These are phyloP conservation scores for Malassezia restricta DNA, from an alignment of 1,284 basidiomycete species.

Conservation along the genomic window DNA sequence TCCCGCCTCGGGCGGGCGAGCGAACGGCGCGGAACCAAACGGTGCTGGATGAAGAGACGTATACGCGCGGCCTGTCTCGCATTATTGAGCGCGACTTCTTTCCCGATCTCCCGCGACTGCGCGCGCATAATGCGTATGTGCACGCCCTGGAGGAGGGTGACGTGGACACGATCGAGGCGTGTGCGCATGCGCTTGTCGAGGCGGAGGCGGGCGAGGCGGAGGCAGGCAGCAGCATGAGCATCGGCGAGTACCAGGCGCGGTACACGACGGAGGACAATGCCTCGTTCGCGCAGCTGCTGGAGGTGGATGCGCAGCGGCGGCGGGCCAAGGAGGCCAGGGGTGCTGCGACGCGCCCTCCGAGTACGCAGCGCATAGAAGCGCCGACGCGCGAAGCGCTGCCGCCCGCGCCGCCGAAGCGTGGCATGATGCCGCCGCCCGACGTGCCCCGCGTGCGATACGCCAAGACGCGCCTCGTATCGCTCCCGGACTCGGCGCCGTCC, in stretches of 20 bases:
- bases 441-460: background rate
- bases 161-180: conserved; percentile 12
- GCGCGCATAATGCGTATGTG: conserved; percentile 39
- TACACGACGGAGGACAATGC: conserved; percentile 45
- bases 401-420: background rate
- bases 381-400: background rate
- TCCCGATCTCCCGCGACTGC: conserved; percentile 49
- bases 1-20: conserved; percentile 17
- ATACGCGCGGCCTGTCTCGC: conserved; percentile 75
- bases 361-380: background rate
- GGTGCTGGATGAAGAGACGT: conserved; percentile 65
- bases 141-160: conserved; percentile 28
- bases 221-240: conserved; percentile 11
- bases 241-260: conserved; percentile 27
- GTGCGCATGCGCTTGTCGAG: conserved; percentile 19
- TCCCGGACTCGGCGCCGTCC: background rate
- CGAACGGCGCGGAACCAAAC: conserved; percentile 27
- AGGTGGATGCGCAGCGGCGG: conserved; percentile 23
- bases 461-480: conserved; percentile 1
- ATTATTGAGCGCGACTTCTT: conserved; percentile 98
- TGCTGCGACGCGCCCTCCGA: background rate
- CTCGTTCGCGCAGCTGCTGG: conserved; percentile 31
- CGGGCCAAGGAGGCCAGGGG: conserved; percentile 16
- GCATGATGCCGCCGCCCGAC: background rate
- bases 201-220: conserved; percentile 16